A percentile compares a stretch with the other conserved stretches of the same genome.
phyloP scores from a whole-genome alignment of 495 filamentous ascomycete genomes.

The Penicillium atrosanguineum region DNA sequence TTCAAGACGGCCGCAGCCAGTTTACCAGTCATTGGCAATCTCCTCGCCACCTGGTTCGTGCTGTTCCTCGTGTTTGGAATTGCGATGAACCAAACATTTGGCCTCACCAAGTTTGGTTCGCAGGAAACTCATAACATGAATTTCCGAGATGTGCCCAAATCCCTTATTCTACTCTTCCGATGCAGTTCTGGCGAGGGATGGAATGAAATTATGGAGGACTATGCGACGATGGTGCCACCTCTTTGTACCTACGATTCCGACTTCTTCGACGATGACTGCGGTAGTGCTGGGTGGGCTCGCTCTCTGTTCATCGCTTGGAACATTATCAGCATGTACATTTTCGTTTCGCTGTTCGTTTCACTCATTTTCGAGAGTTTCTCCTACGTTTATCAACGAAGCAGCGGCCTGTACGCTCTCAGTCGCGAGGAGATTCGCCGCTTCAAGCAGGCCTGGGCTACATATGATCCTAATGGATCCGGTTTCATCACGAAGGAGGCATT shows the following conservation, averaged over 20 bases:
- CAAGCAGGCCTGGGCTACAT: constrained; percentile 97
- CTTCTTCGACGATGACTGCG: constrained; percentile 90
- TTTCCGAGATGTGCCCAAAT: constrained; percentile 88
- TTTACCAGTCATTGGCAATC: constrained; percentile 84
- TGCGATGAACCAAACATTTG: constrained; percentile 93
- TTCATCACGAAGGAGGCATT: constrained; percentile 92
- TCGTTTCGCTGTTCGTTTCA: constrained; percentile 96
- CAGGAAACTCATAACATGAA: constrained; percentile 81
- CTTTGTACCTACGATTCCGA: constrained; percentile 64
- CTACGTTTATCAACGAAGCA: constrained; percentile 97
- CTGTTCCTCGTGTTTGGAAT: constrained; percentile 96
- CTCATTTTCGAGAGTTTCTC: constrained; percentile 99
- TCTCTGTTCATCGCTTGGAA: constrained; percentile 95
- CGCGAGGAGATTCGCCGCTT: constrained; percentile 92
- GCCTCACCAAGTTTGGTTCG: constrained; percentile 80
- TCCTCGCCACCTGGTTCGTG: constrained; percentile 95
- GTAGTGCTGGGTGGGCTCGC: constrained; percentile 81
- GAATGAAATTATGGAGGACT: constrained; percentile 97
- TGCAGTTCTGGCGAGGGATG: constrained; percentile 93
- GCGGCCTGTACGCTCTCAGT: constrained; percentile 70
- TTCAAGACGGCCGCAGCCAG: constrained; percentile 99
- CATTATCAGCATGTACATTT: constrained; percentile 99
- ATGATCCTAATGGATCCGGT: constrained; percentile 86
- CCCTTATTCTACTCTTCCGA: constrained; percentile 88
- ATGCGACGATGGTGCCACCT: constrained; percentile 71